Evolutionary conservation across 2,329 filamentous ascomycete genomes (phyloP).

Genomic region (Calonectria pauciramosa): DNA sequence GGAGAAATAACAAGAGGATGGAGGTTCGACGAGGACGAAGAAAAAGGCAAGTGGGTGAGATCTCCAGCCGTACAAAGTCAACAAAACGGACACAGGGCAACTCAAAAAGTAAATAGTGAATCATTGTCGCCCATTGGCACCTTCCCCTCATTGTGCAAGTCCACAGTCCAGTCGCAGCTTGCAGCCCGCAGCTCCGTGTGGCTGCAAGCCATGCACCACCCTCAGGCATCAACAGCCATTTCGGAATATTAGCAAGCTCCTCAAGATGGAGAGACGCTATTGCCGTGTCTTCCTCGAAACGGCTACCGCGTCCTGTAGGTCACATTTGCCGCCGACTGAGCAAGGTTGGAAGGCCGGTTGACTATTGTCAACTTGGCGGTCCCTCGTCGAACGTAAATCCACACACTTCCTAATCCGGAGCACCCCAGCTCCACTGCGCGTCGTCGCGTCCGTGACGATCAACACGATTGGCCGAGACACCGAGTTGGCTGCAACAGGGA

Average conservation of each 20-base stretch:
- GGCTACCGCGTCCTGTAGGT: slow-evolving; percentile 1
- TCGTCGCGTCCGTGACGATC: slow-evolving; percentile 10
- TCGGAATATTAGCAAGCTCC: background rate
- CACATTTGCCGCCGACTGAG: slow-evolving; percentile 1
- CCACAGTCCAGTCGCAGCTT: background rate
- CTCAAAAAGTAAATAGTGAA: slow-evolving; percentile 13
- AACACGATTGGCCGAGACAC: slow-evolving; percentile 10
- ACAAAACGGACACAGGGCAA: slow-evolving; percentile 12
- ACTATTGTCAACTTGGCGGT: slow-evolving; percentile 1
- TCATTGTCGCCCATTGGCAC: slow-evolving; percentile 3
- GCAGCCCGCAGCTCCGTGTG: background rate
- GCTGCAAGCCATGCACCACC: background rate
- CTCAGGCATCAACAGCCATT: background rate
- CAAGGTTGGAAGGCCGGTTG: background rate
- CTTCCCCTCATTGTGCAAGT: slow-evolving; percentile 18
- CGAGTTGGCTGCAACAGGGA: background rate
- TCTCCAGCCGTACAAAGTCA: slow-evolving; percentile 1
- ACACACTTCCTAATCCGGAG: slow-evolving; percentile 17
- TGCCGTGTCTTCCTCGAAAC: background rate
- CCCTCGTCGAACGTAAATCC: slow-evolving; percentile 10
- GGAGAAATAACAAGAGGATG: background rate
- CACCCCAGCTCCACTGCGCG: slow-evolving; percentile 5
- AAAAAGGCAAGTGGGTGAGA: background rate
- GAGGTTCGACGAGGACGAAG: background rate
- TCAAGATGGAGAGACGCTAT: background rate